Conservation (phyloP, 352 stramenopile species). For the Pythium brachiatum region DNA sequence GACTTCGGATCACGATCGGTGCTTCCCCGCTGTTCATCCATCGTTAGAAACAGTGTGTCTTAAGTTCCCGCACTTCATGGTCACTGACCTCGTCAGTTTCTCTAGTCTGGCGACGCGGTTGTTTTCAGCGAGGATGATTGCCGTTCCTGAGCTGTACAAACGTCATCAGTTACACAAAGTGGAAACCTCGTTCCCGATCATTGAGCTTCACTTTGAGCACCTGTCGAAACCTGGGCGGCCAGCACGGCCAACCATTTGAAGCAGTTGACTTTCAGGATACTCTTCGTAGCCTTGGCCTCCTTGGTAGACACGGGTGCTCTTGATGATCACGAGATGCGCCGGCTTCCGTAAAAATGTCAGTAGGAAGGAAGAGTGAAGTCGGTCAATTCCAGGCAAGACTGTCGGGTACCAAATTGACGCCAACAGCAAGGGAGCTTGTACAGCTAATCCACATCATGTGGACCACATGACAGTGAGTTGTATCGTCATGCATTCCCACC, state of each 20-base stretch:
- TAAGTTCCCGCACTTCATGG: background rate
- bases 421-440: conserved; percentile 39
- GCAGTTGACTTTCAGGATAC: conserved; percentile 25
- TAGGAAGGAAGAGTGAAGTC: background rate
- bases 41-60: background rate
- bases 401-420: conserved; percentile 39
- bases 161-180: background rate
- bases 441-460: conserved; percentile 19
- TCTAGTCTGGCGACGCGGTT: background rate
- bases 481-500: too few relatives aligned
- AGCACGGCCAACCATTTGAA: conserved; percentile 48
- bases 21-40: conserved; percentile 12
- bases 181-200: too few relatives aligned
- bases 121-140: conserved; percentile 13
- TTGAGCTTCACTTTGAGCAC: too few relatives aligned
- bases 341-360: conserved; percentile 19
- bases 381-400: background rate
- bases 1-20: conserved; percentile 19
- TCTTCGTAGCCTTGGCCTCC: conserved; percentile 27
- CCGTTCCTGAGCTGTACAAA: conserved; percentile 16
- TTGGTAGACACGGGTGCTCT: conserved; percentile 38
- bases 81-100: background rate
- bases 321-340: conserved; percentile 41
- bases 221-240: conserved; percentile 32
- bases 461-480: too few relatives aligned